Base-by-base conservation (phyloP, 306 rosid species). In the Vigna unguiculata region DNA sequence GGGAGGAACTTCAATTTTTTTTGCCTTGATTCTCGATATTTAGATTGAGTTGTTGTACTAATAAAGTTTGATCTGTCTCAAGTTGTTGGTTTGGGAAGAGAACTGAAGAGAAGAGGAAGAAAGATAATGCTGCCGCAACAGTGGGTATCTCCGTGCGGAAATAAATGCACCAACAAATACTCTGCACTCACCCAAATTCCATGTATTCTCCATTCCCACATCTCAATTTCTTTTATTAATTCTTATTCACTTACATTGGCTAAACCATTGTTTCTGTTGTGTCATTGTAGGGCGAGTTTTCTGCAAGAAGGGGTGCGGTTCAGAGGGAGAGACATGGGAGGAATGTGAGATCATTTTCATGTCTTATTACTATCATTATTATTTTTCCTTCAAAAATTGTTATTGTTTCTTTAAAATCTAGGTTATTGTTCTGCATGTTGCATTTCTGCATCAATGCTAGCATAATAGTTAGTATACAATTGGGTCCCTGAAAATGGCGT, bases 241-340 rank as follows among this genome's bases (percentile, higher is more conserved):
- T 43, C 13, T 40, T 40, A 40, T 40, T 40, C 1, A 0, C 4
- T 40, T 9, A 40, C 45, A 40, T 40, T 10, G 1, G 4, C 0
- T 3, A 41, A 3, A 2, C 5, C 15, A 11, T 43, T 47, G 7
- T 19, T 41, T 38, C 9, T 9, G 1, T 8, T 9, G 2, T 21
- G 13, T 10, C 11, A 47, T 77, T 83, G 74, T 54, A 94, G 97
- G 98, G 98, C 72, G 97, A 64, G 93, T 94, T 3, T 94, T 92
- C 87, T 94, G 98, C 96, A 94, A 94, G 71, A 94, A 94, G 80
- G 98, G 98, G 2, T 94, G 97, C 79, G 81, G 76, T 16, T 25
- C 96, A 0, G 96, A 94, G 7, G 93, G 82, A 52, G 96, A 94
- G 8, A 83, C 90, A 5, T 90, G 93, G 95, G 95, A 91, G 55